These are phyloP conservation scores for Sambucus nigra DNA, from an alignment of 129 eudicot genomes.

Conservation along the genomic window DNA sequence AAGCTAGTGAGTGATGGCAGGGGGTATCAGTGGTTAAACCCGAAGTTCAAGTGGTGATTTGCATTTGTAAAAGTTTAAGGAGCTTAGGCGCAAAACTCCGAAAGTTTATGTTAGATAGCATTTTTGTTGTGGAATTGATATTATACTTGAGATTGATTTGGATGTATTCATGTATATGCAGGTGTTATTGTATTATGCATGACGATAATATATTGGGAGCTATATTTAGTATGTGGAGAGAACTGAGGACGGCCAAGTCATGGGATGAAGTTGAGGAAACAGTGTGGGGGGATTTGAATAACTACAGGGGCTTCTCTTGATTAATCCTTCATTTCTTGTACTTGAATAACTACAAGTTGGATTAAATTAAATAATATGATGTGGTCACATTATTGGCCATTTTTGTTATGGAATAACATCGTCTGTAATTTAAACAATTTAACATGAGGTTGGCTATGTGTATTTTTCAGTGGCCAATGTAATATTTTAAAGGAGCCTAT, in stretches of 20 bases:
- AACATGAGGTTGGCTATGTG: neutral
- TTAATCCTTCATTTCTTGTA: neutral
- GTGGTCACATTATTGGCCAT: neutral
- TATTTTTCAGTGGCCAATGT: neutral
- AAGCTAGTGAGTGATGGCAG: too few species aligned
- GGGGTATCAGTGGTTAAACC: too few species aligned
- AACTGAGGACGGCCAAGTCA: constrained; percentile 45
- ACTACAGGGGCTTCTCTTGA: constrained; percentile 18
- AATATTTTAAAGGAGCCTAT: neutral
- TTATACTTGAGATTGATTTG: constrained; percentile 4
- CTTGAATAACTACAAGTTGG: neutral
- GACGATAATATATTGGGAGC: constrained; percentile 90
- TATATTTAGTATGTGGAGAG: constrained; percentile 64
- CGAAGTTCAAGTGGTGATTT: too few species aligned
- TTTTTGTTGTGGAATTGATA: neutral
- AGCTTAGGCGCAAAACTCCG: too few species aligned
- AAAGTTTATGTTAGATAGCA: neutral
- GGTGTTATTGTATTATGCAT: constrained; percentile 90
- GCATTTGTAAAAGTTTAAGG: too few species aligned
- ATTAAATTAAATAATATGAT: too few species aligned
- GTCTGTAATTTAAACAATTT: neutral
- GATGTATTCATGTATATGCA: constrained; percentile 14
- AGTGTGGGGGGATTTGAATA: constrained; percentile 78
- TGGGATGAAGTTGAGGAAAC: constrained; percentile 95
- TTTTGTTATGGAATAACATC: neutral